Evolutionary conservation across 306 rosid genomes (phyloP).

Genomic region (Gillenia trifoliata): DNA sequence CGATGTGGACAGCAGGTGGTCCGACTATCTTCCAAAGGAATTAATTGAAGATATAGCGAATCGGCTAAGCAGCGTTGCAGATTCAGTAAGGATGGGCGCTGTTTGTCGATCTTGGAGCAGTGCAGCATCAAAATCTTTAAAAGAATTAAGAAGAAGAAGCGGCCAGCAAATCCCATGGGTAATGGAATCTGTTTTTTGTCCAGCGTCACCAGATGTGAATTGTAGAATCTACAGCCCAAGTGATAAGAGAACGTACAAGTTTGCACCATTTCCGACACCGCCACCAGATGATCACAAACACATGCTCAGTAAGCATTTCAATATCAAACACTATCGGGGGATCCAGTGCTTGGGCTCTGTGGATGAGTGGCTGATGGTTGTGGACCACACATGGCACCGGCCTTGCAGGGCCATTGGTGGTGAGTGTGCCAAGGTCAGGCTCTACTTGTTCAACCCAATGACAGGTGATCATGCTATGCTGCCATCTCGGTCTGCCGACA

Average conservation of each 20-base stretch:
- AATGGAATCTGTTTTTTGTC: neutral
- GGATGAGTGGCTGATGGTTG: neutral
- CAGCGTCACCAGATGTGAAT: neutral
- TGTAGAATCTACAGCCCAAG: neutral
- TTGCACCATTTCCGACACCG: neutral
- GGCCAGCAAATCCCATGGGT: neutral
- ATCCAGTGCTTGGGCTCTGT: neutral
- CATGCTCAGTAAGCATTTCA: no score
- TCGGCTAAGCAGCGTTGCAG: neutral
- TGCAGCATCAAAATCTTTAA: neutral
- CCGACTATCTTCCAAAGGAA: neutral
- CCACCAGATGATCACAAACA: no score
- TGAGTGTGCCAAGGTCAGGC: neutral
- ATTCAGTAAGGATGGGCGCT: neutral
- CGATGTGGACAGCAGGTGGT: neutral
- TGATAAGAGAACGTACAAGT: neutral
- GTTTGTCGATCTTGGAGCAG: neutral
- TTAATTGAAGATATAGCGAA: neutral
- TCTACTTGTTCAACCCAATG: neutral
- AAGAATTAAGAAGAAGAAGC: neutral
- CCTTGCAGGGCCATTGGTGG: neutral
- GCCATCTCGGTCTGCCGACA: neutral
- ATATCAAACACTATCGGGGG: neutral
- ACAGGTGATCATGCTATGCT: neutral
- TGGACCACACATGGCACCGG: neutral